Conservation (phyloP, 2,329 filamentous ascomycete species). For the Cyphellophora attinorum region DNA sequence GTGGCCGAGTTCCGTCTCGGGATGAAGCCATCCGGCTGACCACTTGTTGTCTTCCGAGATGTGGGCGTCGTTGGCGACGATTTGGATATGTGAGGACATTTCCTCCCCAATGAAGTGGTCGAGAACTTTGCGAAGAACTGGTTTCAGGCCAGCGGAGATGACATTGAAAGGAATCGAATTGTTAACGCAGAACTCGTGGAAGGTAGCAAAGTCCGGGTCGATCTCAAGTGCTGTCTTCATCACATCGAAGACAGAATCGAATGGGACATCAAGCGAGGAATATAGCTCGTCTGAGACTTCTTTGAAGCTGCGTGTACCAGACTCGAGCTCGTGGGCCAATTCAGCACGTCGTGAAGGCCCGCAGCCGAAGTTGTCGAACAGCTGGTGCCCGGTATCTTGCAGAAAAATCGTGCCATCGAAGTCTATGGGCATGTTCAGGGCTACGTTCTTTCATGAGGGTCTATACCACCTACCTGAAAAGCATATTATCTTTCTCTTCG, state of each 20-base stretch:
- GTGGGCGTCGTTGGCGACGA: conserved; percentile 58
- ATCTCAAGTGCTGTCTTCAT: conserved; percentile 55
- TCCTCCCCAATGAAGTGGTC: conserved; percentile 57
- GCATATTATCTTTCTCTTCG: conserved; percentile 35
- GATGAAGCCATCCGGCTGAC: conserved; percentile 58
- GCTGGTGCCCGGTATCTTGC: conserved; percentile 60
- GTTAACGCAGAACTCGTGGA: conserved; percentile 55
- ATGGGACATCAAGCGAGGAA: conserved; percentile 56
- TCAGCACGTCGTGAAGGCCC: conserved; percentile 45
- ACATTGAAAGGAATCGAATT: conserved; percentile 60
- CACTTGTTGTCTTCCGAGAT: conserved; percentile 52
- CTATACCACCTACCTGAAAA: conserved; percentile 29
- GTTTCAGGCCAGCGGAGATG: conserved; percentile 59
- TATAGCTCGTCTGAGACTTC: conserved; percentile 67
- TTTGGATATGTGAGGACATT: conserved; percentile 50
- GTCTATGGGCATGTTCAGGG: conserved; percentile 33
- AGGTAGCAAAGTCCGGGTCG: conserved; percentile 53
- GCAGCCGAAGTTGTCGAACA: conserved; percentile 58
- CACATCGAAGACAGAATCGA: conserved; percentile 57
- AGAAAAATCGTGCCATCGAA: conserved; percentile 66
- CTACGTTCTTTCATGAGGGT: not conserved
- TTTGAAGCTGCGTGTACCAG: conserved; percentile 56
- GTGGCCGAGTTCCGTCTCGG: conserved; percentile 53
- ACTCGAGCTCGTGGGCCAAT: conserved; percentile 56
- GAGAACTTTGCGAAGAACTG: conserved; percentile 51